phyloP scores from a whole-genome alignment of 1,284 basidiomycete genomes.

The Meripilus lineatus region DNA sequence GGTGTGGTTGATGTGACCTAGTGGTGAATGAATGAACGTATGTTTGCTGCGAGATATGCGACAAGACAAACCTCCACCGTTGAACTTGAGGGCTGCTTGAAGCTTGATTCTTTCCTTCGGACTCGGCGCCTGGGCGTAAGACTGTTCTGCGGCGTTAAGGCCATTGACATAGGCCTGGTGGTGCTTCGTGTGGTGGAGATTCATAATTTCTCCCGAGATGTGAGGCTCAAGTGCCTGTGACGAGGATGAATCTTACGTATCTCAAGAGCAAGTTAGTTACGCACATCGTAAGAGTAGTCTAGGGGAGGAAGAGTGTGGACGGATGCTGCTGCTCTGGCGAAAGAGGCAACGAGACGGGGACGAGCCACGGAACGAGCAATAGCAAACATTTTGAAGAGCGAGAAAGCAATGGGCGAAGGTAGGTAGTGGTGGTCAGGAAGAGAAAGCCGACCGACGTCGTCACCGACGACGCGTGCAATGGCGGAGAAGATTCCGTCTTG shows the following conservation, averaged over 20 bases:
- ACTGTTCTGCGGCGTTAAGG: constrained; percentile 87
- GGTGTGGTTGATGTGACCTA: constrained; percentile 87
- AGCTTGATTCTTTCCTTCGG: constrained; percentile 83
- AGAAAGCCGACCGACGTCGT: background rate
- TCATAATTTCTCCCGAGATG: constrained; percentile 84
- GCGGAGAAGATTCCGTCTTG: background rate
- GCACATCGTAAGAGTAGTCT: constrained; percentile 77
- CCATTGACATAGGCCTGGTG: constrained; percentile 93
- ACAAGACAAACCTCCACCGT: constrained; percentile 65
- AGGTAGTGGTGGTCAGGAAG: too few relatives aligned
- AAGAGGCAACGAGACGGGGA: constrained; percentile 2
- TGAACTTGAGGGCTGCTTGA: constrained; percentile 86
- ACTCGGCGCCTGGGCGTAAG: constrained; percentile 62
- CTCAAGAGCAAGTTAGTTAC: constrained; percentile 5
- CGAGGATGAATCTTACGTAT: background rate
- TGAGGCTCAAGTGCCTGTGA: constrained; percentile 65
- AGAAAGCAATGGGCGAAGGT: too few relatives aligned
- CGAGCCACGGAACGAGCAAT: constrained; percentile 17
- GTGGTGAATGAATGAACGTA: background rate
- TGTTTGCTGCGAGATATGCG: background rate
- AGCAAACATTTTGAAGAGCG: too few relatives aligned
- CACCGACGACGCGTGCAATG: background rate
- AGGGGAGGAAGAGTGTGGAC: constrained; percentile 73
- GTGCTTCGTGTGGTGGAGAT: constrained; percentile 93
- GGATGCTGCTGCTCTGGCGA: constrained; percentile 14